Evolutionary conservation across 768 basidiomycete species (phyloP).

Genomic region (Leccinellum luteum): DNA sequence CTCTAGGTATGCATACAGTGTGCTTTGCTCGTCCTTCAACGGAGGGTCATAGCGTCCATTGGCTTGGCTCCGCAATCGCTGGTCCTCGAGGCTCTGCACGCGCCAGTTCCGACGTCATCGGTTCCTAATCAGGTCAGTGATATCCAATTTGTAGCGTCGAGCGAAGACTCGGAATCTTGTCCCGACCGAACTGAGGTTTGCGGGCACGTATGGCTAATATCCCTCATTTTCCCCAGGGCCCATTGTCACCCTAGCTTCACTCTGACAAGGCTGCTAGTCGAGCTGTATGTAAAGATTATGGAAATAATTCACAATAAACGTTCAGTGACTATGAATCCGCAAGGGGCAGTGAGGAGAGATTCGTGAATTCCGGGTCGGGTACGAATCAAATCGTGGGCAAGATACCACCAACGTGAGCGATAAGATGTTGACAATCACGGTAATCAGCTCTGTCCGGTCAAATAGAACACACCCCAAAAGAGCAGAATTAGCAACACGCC

Average conservation of each 20-base stretch:
- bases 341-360: not conserved
- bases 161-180: no score
- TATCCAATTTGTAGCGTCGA: not conserved
- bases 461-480: not conserved
- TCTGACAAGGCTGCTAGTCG: not conserved
- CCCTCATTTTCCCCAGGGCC: slow-evolving; percentile 9
- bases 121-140: not conserved
- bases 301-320: not conserved
- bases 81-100: not conserved
- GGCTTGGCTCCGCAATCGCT: not conserved
- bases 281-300: not conserved
- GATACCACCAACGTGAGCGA: not conserved
- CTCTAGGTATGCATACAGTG: not conserved
- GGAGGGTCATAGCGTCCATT: not conserved
- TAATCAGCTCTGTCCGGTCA: not conserved
- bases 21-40: not conserved
- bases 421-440: not conserved
- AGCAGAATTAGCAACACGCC: not conserved
- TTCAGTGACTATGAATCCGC: not conserved
- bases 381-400: not conserved
- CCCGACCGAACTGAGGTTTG: not conserved
- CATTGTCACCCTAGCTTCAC: slow-evolving; percentile 11
- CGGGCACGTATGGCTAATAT: slow-evolving; percentile 21
- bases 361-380: not conserved
- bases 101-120: not conserved